Base-by-base conservation (phyloP, 352 stramenopile species). In the Globisporangium alternatum region DNA sequence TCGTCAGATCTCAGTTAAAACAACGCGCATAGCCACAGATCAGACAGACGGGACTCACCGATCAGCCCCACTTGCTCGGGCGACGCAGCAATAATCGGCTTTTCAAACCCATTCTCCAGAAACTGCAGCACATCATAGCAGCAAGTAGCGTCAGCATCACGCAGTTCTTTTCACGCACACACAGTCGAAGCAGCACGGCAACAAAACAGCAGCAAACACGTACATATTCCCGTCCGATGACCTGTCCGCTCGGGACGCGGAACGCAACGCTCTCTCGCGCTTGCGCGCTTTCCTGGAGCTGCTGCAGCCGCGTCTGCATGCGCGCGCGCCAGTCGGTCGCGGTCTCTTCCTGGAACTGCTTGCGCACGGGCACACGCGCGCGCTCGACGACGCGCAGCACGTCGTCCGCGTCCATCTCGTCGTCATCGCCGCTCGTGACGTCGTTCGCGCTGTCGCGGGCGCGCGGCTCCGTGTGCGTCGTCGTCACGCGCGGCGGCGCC, bases 51-150 rank as follows among this genome's bases (percentile, higher is more conserved):
- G 28, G 30, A 30, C 33, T 56, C 52, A 79, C 72, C 72, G 45
- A 51, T 25, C 13, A 79, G 41, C 2, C 68, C 72, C n/a, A 72
- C 58, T 55, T 79, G 72, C 17, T 53, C 54, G 0, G 68, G 66
- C 31, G 55, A 67, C 8, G 47, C 30, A 31, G 71, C 48, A 22
- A 78, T 30, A 28, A 78, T 64, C 43, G 71, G 68, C 21, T 41
- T 39, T 6, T 59, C 44, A 47, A 78, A 78, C 9, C 71, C 71
- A 25, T 65, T 71, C 19, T 56, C 54, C 21, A 69, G 56, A 44
- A 78, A 59, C 71, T 78, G 44, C 22, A 62, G 31, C 51, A 45
- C 12, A 47, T 21, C 47, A 31, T 19, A 54, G 5, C 47, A 54
- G n/a, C 21, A 31, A 21, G 21, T 25, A 54, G n/a, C 28, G 5